These are phyloP conservation scores for Capsicum baccatum DNA, from an alignment of 257 asterid species.

Conservation along the genomic window DNA sequence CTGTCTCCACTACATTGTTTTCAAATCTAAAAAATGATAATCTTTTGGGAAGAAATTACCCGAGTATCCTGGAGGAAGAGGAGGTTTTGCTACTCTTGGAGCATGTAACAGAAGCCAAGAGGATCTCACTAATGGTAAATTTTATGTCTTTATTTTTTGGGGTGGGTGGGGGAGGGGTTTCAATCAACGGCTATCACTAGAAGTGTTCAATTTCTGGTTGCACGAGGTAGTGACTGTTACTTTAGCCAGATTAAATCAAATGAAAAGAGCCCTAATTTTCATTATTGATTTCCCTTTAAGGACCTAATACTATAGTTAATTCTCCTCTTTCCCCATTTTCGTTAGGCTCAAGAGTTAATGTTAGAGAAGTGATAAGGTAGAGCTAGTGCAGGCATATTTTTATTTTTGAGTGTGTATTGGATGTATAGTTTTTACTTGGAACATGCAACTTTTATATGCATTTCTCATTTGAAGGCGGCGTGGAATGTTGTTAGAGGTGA, in stretches of 20 bases:
- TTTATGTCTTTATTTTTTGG: not conserved
- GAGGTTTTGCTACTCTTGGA: conserved; percentile 76
- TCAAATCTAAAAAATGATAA: not conserved
- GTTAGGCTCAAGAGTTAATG: not conserved
- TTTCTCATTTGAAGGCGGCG: not conserved
- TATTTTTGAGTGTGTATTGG: not conserved
- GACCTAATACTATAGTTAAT: not conserved
- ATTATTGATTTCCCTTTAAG: not conserved
- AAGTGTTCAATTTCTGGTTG: not conserved
- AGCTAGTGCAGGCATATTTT: not conserved
- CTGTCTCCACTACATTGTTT: not conserved
- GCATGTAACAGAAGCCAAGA: conserved; percentile 78
- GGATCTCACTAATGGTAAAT: conserved; percentile 71
- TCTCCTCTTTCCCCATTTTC: too few relatives aligned
- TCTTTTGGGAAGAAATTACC: conserved; percentile 75
- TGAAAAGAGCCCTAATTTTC: not conserved
- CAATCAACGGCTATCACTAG: not conserved
- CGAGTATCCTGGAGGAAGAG: conserved; percentile 68
- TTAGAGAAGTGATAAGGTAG: not conserved
- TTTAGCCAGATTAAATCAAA: not conserved
- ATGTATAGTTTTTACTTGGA: not conserved
- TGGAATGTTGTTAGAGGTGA: not conserved
- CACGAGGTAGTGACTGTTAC: not conserved
- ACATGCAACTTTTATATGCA: not conserved
- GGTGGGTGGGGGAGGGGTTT: not conserved